These are phyloP conservation scores for Yamadazyma spencermartinsiae DNA, from an alignment of 1,139 yeast genomes.

Conservation along the genomic window DNA sequence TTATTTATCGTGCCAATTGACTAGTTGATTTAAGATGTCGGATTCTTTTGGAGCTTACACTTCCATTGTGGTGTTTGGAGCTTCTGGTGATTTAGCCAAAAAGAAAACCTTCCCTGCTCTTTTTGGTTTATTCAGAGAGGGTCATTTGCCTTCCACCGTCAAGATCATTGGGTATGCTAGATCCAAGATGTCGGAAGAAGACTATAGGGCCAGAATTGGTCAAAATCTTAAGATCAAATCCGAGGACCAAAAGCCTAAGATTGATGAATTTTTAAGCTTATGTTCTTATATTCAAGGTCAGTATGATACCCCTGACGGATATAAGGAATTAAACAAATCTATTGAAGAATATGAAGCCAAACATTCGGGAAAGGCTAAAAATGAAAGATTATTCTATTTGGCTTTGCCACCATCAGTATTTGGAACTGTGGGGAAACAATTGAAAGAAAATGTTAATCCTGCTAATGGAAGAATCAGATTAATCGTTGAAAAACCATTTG, in stretches of 20 bases:
- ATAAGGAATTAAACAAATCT: slow-evolving; percentile 50
- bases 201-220: slow-evolving; percentile 64
- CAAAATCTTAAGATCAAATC: slow-evolving; percentile 61
- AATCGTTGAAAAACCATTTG: slow-evolving; percentile 96
- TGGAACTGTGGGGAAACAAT: slow-evolving; percentile 70
- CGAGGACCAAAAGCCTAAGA: slow-evolving; percentile 46
- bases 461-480: slow-evolving; percentile 72
- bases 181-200: slow-evolving; percentile 66
- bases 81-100: slow-evolving; percentile 95
- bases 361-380: slow-evolving; percentile 38
- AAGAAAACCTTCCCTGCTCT: slow-evolving; percentile 90
- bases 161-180: slow-evolving; percentile 92
- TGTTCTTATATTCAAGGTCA: slow-evolving; percentile 73
- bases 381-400: slow-evolving; percentile 81
- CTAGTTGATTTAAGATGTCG: slow-evolving; percentile 12
- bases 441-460: slow-evolving; percentile 72
- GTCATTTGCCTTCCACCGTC: slow-evolving; percentile 67
- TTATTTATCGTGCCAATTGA: too few relatives aligned
- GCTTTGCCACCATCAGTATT: slow-evolving; percentile 96
- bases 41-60: slow-evolving; percentile 59
- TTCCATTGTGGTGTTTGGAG: slow-evolving; percentile 86
- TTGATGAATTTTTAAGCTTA: slow-evolving; percentile 63
- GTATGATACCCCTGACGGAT: slow-evolving; percentile 81
- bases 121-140: slow-evolving; percentile 74
- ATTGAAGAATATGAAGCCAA: slow-evolving; percentile 61